Percentiles rank a stretch among this genome's conserved stretches.
Conservation (phyloP, 495 filamentous ascomycete genomes). For the Penicillium flavigenum region DNA sequence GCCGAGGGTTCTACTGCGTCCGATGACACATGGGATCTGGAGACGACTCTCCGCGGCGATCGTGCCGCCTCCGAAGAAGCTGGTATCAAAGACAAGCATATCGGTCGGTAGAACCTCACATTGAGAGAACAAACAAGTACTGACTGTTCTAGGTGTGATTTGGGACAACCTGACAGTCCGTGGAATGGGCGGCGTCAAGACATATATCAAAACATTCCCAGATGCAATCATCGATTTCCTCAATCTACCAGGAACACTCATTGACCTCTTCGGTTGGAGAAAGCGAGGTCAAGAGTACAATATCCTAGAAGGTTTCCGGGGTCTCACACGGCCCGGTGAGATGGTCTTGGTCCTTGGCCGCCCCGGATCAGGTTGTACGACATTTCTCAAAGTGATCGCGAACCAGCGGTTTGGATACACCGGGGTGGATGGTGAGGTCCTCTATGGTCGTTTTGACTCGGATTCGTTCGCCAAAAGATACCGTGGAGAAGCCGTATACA, state of each 20-base stretch:
- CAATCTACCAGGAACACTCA: constrained; percentile 61
- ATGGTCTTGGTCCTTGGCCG: constrained; percentile 88
- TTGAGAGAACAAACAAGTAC: background rate
- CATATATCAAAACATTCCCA: constrained; percentile 79
- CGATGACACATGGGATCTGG: constrained; percentile 68
- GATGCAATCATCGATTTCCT: constrained; percentile 77
- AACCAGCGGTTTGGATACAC: constrained; percentile 83
- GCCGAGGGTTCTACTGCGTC: constrained; percentile 44
- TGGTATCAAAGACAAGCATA: constrained; percentile 76
- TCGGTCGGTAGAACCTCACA: constrained; percentile 42
- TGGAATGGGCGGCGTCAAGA: constrained; percentile 73
- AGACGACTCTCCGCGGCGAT: constrained; percentile 65
- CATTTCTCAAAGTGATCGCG: constrained; percentile 80
- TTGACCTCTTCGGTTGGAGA: constrained; percentile 56
- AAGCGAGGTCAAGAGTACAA: constrained; percentile 65
- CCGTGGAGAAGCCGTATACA: constrained; percentile 83
- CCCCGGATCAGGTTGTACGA: constrained; percentile 84
- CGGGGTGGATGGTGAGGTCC: constrained; percentile 70
- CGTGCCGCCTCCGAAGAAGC: constrained; percentile 67
- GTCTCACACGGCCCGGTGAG: constrained; percentile 71
- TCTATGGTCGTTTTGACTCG: constrained; percentile 71
- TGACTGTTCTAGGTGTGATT: constrained; percentile 55
- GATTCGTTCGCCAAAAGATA: constrained; percentile 62
- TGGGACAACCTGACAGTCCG: constrained; percentile 78
- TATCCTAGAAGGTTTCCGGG: constrained; percentile 54